A percentile compares a stretch with the other conserved stretches of the same genome.
Evolutionary conservation across 768 basidiomycete genomes (phyloP).

Genomic region (Boletus reticulatus): DNA sequence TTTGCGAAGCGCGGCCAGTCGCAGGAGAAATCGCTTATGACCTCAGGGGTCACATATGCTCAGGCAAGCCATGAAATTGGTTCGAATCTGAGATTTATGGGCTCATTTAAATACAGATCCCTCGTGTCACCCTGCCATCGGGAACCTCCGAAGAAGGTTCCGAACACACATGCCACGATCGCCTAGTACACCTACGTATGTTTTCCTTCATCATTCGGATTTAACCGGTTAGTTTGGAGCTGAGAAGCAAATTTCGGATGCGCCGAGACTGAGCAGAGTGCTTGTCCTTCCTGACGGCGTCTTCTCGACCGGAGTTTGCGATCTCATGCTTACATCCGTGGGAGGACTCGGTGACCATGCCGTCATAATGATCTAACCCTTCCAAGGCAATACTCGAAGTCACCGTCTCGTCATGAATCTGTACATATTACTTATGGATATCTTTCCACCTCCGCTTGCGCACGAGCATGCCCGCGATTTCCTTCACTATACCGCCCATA

Average conservation of each 20-base stretch:
- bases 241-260: slow-evolving; percentile 1
- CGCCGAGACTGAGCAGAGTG: background rate
- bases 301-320: slow-evolving; percentile 14
- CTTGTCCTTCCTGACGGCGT: slow-evolving; percentile 18
- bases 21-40: slow-evolving; percentile 11
- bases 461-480: slow-evolving; percentile 32
- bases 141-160: slow-evolving; percentile 21
- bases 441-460: slow-evolving; percentile 12
- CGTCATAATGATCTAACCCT: slow-evolving; percentile 31
- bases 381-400: slow-evolving; percentile 20
- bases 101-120: slow-evolving; percentile 15
- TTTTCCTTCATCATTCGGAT: slow-evolving; percentile 9
- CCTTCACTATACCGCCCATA: slow-evolving; percentile 33
- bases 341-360: slow-evolving; percentile 21
- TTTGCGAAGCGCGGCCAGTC: slow-evolving; percentile 5
- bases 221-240: slow-evolving; percentile 12
- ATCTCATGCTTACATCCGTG: slow-evolving; percentile 22
- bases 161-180: slow-evolving; percentile 18
- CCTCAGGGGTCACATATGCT: slow-evolving; percentile 21
- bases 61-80: slow-evolving; percentile 9
- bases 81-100: slow-evolving; percentile 32
- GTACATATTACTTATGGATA: slow-evolving; percentile 23
- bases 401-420: slow-evolving; percentile 27
- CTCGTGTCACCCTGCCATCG: slow-evolving; percentile 17
- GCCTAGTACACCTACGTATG: slow-evolving; percentile 6